These are phyloP conservation scores for Porcisia hertigi DNA, from an alignment of 208 protist species.

Conservation along the genomic window DNA sequence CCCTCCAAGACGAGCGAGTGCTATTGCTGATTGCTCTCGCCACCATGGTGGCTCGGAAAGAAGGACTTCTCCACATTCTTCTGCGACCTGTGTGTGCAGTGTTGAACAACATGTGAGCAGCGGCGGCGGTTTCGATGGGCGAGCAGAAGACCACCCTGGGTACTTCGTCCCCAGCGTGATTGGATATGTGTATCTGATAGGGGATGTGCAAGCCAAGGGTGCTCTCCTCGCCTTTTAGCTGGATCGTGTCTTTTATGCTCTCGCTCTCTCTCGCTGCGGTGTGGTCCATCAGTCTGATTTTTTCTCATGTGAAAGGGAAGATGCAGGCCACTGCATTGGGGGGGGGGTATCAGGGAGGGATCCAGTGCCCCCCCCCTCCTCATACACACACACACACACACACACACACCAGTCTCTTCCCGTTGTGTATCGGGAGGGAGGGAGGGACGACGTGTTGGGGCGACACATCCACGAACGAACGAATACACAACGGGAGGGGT, in stretches of 20 bases:
- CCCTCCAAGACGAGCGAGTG: slow-evolving; percentile 68
- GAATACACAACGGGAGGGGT: too few species aligned
- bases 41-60: slow-evolving; percentile 78
- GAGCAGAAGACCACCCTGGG: not conserved
- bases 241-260: too few species aligned
- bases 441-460: too few species aligned
- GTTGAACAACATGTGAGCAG: slow-evolving; percentile 60
- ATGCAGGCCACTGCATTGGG: too few species aligned
- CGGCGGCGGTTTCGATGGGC: not conserved
- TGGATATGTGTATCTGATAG: slow-evolving; percentile 3
- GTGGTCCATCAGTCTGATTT: too few species aligned
- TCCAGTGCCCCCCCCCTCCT: too few species aligned
- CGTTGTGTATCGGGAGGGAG: not conserved
- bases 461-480: too few species aligned
- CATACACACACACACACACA: not conserved
- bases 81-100: slow-evolving; percentile 59
- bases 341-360: too few species aligned
- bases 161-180: too few species aligned
- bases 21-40: slow-evolving; percentile 70
- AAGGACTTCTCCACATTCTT: slow-evolving; percentile 72
- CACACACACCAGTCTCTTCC: not conserved
- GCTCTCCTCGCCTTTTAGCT: too few species aligned
- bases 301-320: too few species aligned
- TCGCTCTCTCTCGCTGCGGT: too few species aligned
- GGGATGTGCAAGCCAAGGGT: not conserved